A percentile compares a stretch with the other conserved stretches of the same genome.
Evolutionary conservation across 306 rosid genomes (phyloP).

Genomic region (Malus domestica): ASM211411v1 NC_041801.1:9187001-9187500

Average conservation of each 20-base stretch:
- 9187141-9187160: too few species aligned
- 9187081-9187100: background rate
- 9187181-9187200: too few species aligned
- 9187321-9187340: too few species aligned
- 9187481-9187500: background rate
- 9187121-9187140: too few species aligned
- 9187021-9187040: background rate
- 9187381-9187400: background rate
- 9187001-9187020: background rate
- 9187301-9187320: background rate
- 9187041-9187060: background rate
- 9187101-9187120: too few species aligned
- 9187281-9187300: too few species aligned
- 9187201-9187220: too few species aligned
- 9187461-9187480: background rate
- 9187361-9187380: background rate
- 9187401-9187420: background rate
- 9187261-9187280: too few species aligned
- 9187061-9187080: background rate
- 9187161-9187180: too few species aligned
- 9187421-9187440: background rate
- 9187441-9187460: background rate
- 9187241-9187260: too few species aligned
- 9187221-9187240: too few species aligned
- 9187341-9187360: too few species aligned